phyloP scores from a whole-genome alignment of 306 rosid genomes.

The Gastrolobium villosum region DNA sequence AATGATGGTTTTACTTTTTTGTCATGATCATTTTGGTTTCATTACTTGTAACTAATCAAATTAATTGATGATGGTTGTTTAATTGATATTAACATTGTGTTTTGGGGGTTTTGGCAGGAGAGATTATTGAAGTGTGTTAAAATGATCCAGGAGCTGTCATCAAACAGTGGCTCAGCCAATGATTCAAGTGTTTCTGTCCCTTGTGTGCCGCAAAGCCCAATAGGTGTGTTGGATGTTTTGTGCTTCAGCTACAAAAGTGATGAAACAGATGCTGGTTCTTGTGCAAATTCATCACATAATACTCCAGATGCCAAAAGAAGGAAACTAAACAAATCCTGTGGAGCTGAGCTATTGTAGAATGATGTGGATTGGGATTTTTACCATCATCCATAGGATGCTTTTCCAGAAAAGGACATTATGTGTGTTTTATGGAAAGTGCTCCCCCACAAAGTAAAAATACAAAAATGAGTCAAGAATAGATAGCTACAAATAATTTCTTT shows the following conservation, averaged over 20 bases:
- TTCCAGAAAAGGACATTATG: conserved; percentile 49
- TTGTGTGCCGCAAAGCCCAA: conserved; percentile 81
- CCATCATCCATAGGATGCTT: conserved; percentile 50
- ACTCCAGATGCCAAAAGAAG: conserved; percentile 83
- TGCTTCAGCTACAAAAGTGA: conserved; percentile 89
- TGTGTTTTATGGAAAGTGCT: conserved; percentile 56
- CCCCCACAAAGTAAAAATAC: conserved; percentile 33
- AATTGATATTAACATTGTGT: conserved; percentile 8
- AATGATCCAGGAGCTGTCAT: conserved; percentile 57
- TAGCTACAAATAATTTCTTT: conserved; percentile 41
- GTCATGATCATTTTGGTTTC: conserved; percentile 40
- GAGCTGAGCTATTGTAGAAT: conserved; percentile 59
- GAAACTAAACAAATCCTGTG: conserved; percentile 80
- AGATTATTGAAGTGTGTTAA: conserved; percentile 71
- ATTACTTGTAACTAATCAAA: conserved; percentile 36
- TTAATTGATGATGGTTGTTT: conserved; percentile 9
- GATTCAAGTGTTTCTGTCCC: conserved; percentile 53
- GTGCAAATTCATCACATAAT: conserved; percentile 68
- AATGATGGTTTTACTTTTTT: conserved; percentile 40
- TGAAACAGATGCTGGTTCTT: conserved; percentile 74
- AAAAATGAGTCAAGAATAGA: conserved; percentile 39
- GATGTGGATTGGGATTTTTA: conserved; percentile 50
- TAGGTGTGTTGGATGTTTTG: conserved; percentile 79
- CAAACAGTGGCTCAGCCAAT: conserved; percentile 46
- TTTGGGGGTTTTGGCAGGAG: conserved; percentile 65